These are phyloP conservation scores for Quambalaria eucalypti DNA, from an alignment of 1,284 basidiomycete genomes.

Conservation along the genomic window DNA sequence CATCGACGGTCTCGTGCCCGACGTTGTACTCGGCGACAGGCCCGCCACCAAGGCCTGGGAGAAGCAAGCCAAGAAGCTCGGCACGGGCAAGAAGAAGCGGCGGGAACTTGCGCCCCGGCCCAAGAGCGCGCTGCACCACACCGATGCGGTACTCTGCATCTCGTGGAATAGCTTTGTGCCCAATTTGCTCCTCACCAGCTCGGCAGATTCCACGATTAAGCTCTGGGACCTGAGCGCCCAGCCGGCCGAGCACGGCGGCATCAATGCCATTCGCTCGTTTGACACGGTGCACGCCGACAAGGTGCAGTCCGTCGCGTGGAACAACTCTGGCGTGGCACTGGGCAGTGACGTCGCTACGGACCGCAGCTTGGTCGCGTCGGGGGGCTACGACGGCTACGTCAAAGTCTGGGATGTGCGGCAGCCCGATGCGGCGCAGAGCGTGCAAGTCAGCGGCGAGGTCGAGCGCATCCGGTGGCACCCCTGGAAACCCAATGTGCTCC, in stretches of 20 bases:
- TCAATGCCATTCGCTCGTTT: constrained; percentile 69
- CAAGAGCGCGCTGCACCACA: constrained; percentile 57
- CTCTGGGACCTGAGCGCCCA: constrained; percentile 81
- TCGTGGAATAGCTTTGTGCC: constrained; percentile 85
- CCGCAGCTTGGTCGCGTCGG: constrained; percentile 48
- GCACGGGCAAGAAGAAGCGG: constrained; percentile 44
- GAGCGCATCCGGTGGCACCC: constrained; percentile 94
- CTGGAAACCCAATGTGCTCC: constrained; percentile 77
- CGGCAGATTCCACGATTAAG: constrained; percentile 91
- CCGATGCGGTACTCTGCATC: constrained; percentile 82
- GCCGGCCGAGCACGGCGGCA: constrained; percentile 44
- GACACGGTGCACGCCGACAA: constrained; percentile 77
- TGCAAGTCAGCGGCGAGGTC: constrained; percentile 75
- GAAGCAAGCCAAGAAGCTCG: constrained; percentile 16
- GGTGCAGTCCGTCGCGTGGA: constrained; percentile 97
- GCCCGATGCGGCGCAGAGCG: constrained; percentile 66
- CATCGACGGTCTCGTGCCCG: constrained; percentile 88
- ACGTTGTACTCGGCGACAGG: constrained; percentile 78
- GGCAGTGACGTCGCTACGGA: constrained; percentile 65
- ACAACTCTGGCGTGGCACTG: constrained; percentile 54
- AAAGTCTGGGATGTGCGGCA: constrained; percentile 84
- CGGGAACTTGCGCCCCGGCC: not conserved
- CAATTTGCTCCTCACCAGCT: constrained; percentile 81
- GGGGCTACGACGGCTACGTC: constrained; percentile 86
- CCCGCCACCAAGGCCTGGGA: constrained; percentile 43